Evolutionary conservation across 768 basidiomycete genomes (phyloP), one percentile per base, ranked within the genome.

Genomic region (Lepiota venenata): DNA sequence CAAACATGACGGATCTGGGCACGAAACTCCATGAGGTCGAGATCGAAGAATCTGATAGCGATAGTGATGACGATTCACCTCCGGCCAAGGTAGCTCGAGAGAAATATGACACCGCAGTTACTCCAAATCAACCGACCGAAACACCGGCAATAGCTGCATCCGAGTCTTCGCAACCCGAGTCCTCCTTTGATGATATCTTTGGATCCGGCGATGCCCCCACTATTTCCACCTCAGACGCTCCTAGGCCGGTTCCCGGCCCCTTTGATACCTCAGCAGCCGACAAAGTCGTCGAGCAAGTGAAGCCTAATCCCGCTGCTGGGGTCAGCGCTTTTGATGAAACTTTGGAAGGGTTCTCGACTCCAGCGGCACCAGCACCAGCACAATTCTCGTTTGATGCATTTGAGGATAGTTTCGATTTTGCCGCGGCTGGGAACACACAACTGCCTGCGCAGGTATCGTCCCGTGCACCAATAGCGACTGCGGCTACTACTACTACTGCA

Each of bases 291-390:
- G 38, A 38, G 15, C 16, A 44, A 15, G 18, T 41, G 29, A 50
- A 56, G 43, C 4, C 47, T 37, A 49, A 32, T 47, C 25, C 47
- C 58, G 63, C 12, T 58, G 76, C 78, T 50, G 84, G 82, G 14
- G 74, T 85, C 1, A 83, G 75, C 58, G 88, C 81, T 47, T 89
- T 91, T 60, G 89, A 92, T 62, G 88, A 90, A 63, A 84, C 87
- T 0, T 75, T 92, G 63, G 80, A 83, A 15, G 82, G 79, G 57
- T 69, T 81, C 18, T 68, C 81, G 0, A 64, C 66, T 29, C 71
- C 67, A 36, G 63, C 68, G 8, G 59, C 68, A 9, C 61, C 79
- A 10, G 58, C 74, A 5, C 59, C 71, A 4, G 66, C 74, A 20
- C 61, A 69, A 20, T 82, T 89, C 60, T 76, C 83, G 3, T 91